phyloP scores from a whole-genome alignment of 305 asterid species.

The Salvia sclarea region DNA sequence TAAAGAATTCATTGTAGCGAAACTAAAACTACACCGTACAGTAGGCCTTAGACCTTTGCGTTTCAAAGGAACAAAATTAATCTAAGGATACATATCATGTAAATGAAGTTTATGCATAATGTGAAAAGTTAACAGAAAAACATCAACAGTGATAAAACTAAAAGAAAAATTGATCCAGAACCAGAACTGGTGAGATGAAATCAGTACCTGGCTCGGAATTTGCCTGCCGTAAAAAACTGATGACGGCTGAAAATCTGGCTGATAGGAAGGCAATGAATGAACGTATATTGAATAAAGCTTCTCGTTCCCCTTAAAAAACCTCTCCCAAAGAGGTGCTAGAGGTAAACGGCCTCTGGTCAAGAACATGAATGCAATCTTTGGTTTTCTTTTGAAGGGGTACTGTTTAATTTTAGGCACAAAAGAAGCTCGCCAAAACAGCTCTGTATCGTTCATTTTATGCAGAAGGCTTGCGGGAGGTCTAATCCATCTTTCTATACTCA shows the following conservation, averaged over 20 bases:
- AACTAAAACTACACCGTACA: neutral
- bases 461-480: slow-evolving; percentile 52
- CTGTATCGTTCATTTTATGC: slow-evolving; percentile 62
- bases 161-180: neutral
- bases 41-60: too few relatives aligned
- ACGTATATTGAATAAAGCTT: slow-evolving; percentile 57
- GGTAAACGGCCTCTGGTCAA: slow-evolving; percentile 68
- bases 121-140: neutral
- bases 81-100: neutral
- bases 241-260: slow-evolving; percentile 53
- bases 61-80: neutral
- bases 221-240: slow-evolving; percentile 75
- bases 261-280: slow-evolving; percentile 58
- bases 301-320: slow-evolving; percentile 56
- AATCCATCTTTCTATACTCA: slow-evolving; percentile 52
- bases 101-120: neutral
- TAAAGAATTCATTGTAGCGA: neutral
- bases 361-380: slow-evolving; percentile 73
- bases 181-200: slow-evolving; percentile 6
- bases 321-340: slow-evolving; percentile 66
- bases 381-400: slow-evolving; percentile 55
- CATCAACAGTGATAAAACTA: neutral
- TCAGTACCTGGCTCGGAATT: slow-evolving; percentile 81
- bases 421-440: slow-evolving; percentile 69
- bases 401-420: slow-evolving; percentile 43